Base-by-base conservation (phyloP, 2,329 filamentous ascomycete species). In the Didymella segeticola region DNA sequence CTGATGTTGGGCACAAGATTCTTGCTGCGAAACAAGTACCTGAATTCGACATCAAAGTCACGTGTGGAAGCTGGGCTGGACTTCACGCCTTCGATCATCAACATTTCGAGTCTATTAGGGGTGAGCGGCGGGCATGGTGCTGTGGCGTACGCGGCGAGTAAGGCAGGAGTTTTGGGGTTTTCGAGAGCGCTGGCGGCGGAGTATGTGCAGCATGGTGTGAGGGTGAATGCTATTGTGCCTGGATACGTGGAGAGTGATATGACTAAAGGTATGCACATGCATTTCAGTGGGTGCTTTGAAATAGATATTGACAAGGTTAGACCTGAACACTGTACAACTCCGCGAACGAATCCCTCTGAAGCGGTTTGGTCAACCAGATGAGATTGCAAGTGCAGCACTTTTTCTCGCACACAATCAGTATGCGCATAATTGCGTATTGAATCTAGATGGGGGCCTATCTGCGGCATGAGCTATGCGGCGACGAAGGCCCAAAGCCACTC, bases 381-480 rank as follows among this genome's bases (percentile, higher is more conserved):
- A 96, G 72, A 84, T 96, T 26, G 91, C 91, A n/a, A 86, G 93
- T 67, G 91, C 91, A 48, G 90, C 89, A 39, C 69, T 88, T 23
- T 96, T 96, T 72, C 81, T 96, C 14, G 88, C 85, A 25, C 82
- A 82, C 39, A 96, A 95, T 73, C 78, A 84, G 58, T 96, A 93
- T 75, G 89, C 91, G 50, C 93, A 93, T 72, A 96, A 96, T 62
- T 95, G 90, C 72, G 82, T 93, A 43, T 80, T 96, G 45, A 95
- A 93, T 72, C 80, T 96, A 23, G 92, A 96, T 74, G 92, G 92
- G 14, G 92, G 92, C 1, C 73, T 96, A 62, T 92, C 89, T 72
- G 89, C 89, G 43, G 64, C 77, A 4, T 73, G 34, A 56, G 56
- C 11, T 41, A 30, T 23, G 31, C 23, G 17, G 15, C 25, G 22